phyloP scores from a whole-genome alignment of 129 eudicot species.

The Deinandra increscens region DNA sequence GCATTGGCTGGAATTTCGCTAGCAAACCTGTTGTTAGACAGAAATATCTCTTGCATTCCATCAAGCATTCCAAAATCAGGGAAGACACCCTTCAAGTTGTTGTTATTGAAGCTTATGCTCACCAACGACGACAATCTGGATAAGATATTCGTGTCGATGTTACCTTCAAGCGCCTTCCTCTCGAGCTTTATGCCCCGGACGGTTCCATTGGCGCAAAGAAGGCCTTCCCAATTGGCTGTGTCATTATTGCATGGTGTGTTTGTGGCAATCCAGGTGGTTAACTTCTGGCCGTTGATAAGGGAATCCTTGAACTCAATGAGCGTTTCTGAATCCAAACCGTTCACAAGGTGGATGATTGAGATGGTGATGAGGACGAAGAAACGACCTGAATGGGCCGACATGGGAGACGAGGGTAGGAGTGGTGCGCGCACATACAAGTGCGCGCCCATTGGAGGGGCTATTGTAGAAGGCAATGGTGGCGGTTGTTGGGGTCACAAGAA shows the following conservation, averaged over 20 bases:
- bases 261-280: conserved; percentile 45
- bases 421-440: conserved; percentile 59
- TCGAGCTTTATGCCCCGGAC: conserved; percentile 73
- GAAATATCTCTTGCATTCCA: conserved; percentile 33
- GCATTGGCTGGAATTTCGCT: conserved; percentile 44
- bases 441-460: conserved; percentile 60
- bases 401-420: conserved; percentile 20
- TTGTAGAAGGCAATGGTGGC: conserved; percentile 35
- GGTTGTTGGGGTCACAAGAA: conserved; percentile 24
- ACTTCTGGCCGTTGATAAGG: conserved; percentile 33
- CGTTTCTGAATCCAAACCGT: conserved; percentile 40
- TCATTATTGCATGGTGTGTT: conserved; percentile 48
- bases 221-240: conserved; percentile 54
- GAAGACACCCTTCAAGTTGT: conserved; percentile 52
- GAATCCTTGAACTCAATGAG: conserved; percentile 56
- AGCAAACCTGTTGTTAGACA: conserved; percentile 57
- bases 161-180: conserved; percentile 53
- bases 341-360: conserved; percentile 14
- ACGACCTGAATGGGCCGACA: conserved; percentile 1
- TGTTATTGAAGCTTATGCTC: conserved; percentile 52
- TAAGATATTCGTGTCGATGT: conserved; percentile 45
- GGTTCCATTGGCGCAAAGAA: conserved; percentile 41
- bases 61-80: conserved; percentile 44
- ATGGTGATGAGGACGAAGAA: conserved; percentile 30
- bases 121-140: conserved; percentile 36